Base-by-base conservation (phyloP, 176 grass and related monocot species). In the Raddia distichophylla region DNA sequence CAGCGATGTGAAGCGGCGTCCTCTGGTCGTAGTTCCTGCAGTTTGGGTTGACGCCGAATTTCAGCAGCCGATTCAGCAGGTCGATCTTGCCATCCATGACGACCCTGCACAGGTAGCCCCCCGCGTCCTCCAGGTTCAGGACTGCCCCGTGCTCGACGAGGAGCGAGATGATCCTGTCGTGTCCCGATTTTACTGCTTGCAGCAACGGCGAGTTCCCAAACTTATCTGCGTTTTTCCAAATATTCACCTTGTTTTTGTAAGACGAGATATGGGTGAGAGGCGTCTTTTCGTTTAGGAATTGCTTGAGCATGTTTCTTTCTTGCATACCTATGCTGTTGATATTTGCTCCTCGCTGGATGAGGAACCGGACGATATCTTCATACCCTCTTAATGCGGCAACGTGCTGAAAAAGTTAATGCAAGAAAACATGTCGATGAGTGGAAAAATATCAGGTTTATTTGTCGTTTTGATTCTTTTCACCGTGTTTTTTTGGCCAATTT, bases 11-110 rank as follows among this genome's bases (percentile, higher is more conserved):
- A 66, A 98, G 88, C 45, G 95, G 90, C 52, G 95, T 94, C 33
- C 95, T 94, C 35, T 67, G 71, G 20, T 93, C 88, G 49, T 94
- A 98, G 77, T 93, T 98, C 79, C 81, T 94, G 78, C 90, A 89
- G 80, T 98, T 98, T 60, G 92, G 90, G 66, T 93, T 86, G 46
- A 91, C 32, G 37, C 95, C 95, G 18, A 87, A 93, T 63, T 74
- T 85, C 49, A 98, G 83, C 19, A 98, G 84, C 68, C 88, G 32
- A 48, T 60, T 74, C 19, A 98, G 66, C 61, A 93, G 84, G 33
- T 89, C 86, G 65, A 93, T 60, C 73, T 87, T 98, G 42, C 92
- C 88, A 8, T 89, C 74, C 6, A 65, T 58, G 16, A 93, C 90
- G 33, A 91, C 84, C 42, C 86, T 85, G 67, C 83, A 93, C 9